Percentiles rank a stretch among this genome's conserved stretches.
phyloP scores from a whole-genome alignment of 177 flowering plant species.

The Tripterygium wilfordii region DNA sequence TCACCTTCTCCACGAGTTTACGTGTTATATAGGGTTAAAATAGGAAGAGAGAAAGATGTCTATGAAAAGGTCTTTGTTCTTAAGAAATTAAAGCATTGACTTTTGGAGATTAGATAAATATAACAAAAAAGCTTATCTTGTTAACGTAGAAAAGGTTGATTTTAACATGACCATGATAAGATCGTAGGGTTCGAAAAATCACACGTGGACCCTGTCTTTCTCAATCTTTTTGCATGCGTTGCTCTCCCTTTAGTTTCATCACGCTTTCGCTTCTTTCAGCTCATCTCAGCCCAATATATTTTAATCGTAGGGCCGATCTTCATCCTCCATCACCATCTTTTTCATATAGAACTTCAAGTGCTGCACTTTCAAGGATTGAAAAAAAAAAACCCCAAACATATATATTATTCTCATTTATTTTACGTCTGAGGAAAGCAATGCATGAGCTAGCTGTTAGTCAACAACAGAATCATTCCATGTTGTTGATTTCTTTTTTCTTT shows the following conservation, averaged over 20 bases:
- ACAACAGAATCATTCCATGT: constrained; percentile 42
- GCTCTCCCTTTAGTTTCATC: constrained; percentile 33
- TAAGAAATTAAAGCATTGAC: too few species aligned
- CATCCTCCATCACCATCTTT: background rate
- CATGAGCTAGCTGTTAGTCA: constrained; percentile 30
- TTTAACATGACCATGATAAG: constrained; percentile 10
- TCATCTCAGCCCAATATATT: constrained; percentile 10
- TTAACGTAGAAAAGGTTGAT: constrained; percentile 4
- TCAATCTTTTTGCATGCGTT: constrained; percentile 40
- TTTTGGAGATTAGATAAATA: too few species aligned
- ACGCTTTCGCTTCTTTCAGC: constrained; percentile 42
- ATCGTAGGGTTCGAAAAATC: constrained; percentile 24
- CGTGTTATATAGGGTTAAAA: too few species aligned
- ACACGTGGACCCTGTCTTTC: constrained; percentile 34
- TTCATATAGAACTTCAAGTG: constrained; percentile 31
- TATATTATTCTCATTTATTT: constrained; percentile 13
- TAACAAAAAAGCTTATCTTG: constrained; percentile 2
- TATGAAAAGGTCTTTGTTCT: too few species aligned
- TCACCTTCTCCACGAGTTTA: too few species aligned
- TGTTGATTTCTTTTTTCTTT: constrained; percentile 7
- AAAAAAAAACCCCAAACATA: too few species aligned
- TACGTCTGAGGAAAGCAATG: constrained; percentile 57
- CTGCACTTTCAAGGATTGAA: constrained; percentile 37
- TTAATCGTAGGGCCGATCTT: background rate
- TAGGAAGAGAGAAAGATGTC: too few species aligned